These are phyloP conservation scores for Sporodiniella umbellata DNA, from an alignment of 371 early-diverging fungal species.

Conservation along the genomic window DNA sequence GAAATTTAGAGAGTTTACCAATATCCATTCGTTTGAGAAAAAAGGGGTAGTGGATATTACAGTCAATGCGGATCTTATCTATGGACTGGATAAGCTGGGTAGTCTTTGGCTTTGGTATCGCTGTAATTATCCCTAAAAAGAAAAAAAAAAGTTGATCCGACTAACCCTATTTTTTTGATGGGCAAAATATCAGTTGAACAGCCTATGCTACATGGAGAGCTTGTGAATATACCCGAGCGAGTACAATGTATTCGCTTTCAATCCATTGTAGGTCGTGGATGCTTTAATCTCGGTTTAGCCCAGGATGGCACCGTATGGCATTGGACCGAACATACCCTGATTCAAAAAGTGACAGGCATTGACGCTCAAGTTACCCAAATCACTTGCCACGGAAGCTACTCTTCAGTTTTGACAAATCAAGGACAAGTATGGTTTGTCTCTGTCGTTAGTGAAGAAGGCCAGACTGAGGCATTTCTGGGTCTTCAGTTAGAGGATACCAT, in stretches of 20 bases:
- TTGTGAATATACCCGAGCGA: background rate
- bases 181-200: no score
- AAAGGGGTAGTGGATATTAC: no score
- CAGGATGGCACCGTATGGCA: constrained; percentile 31
- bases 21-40: no score
- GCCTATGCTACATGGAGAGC: no score
- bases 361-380: constrained; percentile 21
- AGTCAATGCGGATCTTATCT: no score
- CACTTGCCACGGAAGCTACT: constrained; percentile 29
- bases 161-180: no score
- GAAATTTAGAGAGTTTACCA: no score
- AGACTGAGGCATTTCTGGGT: background rate
- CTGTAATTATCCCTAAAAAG: no score
- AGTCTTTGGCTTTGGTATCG: no score
- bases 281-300: constrained; percentile 35
- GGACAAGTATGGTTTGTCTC: constrained; percentile 19
- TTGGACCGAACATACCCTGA: constrained; percentile 27
- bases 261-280: constrained; percentile 28
- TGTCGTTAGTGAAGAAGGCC: constrained; percentile 17
- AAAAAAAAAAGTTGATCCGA: no score
- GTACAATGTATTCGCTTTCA: background rate
- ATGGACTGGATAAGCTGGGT: no score
- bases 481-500: background rate
- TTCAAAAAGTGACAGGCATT: constrained; percentile 13
- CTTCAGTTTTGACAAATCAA: constrained; percentile 19